Percentiles rank a stretch among this genome's conserved stretches.
Evolutionary conservation across 2,329 filamentous ascomycete species (phyloP).

Genomic region (Gnomoniopsis smithogilvyi): DNA sequence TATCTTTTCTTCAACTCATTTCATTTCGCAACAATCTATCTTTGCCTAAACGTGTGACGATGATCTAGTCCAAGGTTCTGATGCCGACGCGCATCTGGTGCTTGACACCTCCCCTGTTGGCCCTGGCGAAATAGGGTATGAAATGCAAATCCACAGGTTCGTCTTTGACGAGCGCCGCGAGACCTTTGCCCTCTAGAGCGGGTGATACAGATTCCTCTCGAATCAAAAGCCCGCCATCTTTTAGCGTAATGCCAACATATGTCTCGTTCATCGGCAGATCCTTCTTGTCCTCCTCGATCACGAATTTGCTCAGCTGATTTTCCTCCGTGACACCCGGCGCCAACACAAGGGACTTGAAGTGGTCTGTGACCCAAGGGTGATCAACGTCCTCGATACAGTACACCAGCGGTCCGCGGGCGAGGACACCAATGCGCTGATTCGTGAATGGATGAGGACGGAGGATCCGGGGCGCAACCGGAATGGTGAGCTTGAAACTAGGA

Average conservation of each 20-base stretch:
- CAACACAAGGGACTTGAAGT: conserved; percentile 45
- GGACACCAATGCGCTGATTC: conserved; percentile 47
- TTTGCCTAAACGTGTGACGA: too few species aligned
- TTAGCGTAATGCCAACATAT: conserved; percentile 7
- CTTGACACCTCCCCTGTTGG: conserved; percentile 40
- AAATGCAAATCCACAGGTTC: conserved; percentile 37
- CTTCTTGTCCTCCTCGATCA: conserved; percentile 16
- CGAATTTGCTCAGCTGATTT: conserved; percentile 11
- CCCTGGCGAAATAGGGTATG: conserved; percentile 52
- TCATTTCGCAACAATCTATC: too few species aligned
- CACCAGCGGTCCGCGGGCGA: conserved; percentile 55
- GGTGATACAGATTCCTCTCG: neutral
- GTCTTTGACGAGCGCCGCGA: conserved; percentile 17
- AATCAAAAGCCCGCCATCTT: conserved; percentile 3
- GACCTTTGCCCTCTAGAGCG: conserved; percentile 21
- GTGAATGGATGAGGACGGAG: conserved; percentile 53
- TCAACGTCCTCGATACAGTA: conserved; percentile 60
- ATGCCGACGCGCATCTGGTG: conserved; percentile 15
- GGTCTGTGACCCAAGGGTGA: conserved; percentile 50
- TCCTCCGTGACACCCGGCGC: conserved; percentile 16
- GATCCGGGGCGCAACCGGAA: conserved; percentile 44
- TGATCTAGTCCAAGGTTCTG: conserved; percentile 6
- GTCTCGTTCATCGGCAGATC: conserved; percentile 25
- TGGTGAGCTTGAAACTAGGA: conserved; percentile 39
- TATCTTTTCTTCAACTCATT: too few species aligned